A percentile compares a stretch with the other conserved stretches of the same genome.
These are phyloP conservation scores for Ophiostoma ips DNA, from an alignment of 2,329 filamentous ascomycete species.

Conservation along the genomic window DNA sequence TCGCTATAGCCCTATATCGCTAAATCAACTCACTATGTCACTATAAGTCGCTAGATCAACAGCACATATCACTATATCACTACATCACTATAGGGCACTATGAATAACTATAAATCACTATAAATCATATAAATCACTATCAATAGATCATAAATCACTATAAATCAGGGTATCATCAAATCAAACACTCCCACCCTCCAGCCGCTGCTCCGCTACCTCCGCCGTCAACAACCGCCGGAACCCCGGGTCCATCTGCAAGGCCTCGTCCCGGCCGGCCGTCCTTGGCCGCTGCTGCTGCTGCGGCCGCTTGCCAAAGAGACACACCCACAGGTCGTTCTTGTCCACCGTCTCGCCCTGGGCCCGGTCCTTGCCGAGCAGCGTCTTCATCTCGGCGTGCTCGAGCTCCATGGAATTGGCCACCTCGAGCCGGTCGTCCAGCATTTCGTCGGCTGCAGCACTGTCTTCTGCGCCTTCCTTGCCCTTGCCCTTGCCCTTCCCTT, in stretches of 20 bases:
- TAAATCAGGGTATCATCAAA: background rate
- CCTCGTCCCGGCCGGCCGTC: background rate
- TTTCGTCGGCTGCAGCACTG: conserved; percentile 22
- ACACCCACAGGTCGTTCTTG: conserved; percentile 73
- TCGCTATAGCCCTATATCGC: no score
- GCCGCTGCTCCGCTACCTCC: no score
- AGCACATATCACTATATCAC: no score
- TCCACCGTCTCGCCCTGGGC: conserved; percentile 68
- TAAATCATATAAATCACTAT: no score
- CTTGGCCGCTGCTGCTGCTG: conserved; percentile 16
- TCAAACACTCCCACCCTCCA: conserved; percentile 12
- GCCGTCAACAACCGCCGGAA: conserved; percentile 28
- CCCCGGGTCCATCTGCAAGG: conserved; percentile 6
- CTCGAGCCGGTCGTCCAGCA: conserved; percentile 54
- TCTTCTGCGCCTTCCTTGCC: conserved; percentile 16
- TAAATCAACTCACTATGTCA: no score
- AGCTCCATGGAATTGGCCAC: conserved; percentile 75
- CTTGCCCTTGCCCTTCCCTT: conserved; percentile 15
- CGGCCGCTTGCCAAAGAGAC: conserved; percentile 54
- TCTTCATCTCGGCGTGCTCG: conserved; percentile 55
- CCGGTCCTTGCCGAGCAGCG: conserved; percentile 55
- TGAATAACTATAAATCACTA: no score
- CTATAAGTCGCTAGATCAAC: no score
- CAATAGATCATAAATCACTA: background rate
- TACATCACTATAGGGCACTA: no score